Evolutionary conservation across 257 asterid species (phyloP).

Genomic region (Scutellaria galericulata): DNA sequence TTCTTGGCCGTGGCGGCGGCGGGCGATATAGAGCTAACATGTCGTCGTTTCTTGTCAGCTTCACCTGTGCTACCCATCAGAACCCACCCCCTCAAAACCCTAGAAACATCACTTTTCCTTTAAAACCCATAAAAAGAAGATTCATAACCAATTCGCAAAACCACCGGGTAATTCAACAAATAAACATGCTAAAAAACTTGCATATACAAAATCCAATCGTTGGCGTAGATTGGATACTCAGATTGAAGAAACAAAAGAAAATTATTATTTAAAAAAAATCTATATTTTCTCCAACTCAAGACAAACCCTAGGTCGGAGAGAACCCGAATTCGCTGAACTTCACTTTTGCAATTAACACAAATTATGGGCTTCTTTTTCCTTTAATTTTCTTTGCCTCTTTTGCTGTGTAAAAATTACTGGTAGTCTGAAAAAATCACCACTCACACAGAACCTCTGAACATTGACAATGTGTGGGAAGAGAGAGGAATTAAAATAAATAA

Average conservation of each 20-base stretch:
- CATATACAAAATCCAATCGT: constrained; percentile 33
- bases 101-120: constrained; percentile 39
- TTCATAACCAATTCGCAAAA: constrained; percentile 32
- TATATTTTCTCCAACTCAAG: constrained; percentile 18
- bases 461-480: constrained; percentile 31
- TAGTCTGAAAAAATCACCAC: constrained; percentile 30
- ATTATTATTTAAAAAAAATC: background rate
- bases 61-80: constrained; percentile 87
- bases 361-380: background rate
- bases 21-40: constrained; percentile 72
- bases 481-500: constrained; percentile 11
- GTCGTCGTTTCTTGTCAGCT: constrained; percentile 79
- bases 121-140: constrained; percentile 26
- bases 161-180: constrained; percentile 18
- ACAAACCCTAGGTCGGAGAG: constrained; percentile 30
- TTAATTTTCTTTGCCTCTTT: constrained; percentile 4
- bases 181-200: constrained; percentile 21
- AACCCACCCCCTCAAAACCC: constrained; percentile 59
- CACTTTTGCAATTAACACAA: constrained; percentile 26
- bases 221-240: constrained; percentile 28
- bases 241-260: constrained; percentile 22
- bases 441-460: constrained; percentile 37
- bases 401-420: constrained; percentile 18
- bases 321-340: background rate
- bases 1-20: constrained; percentile 64